A percentile compares a stretch with the other conserved stretches of the same genome.
phyloP scores from a whole-genome alignment of 768 basidiomycete genomes.

The Podaxis pistillaris region DNA sequence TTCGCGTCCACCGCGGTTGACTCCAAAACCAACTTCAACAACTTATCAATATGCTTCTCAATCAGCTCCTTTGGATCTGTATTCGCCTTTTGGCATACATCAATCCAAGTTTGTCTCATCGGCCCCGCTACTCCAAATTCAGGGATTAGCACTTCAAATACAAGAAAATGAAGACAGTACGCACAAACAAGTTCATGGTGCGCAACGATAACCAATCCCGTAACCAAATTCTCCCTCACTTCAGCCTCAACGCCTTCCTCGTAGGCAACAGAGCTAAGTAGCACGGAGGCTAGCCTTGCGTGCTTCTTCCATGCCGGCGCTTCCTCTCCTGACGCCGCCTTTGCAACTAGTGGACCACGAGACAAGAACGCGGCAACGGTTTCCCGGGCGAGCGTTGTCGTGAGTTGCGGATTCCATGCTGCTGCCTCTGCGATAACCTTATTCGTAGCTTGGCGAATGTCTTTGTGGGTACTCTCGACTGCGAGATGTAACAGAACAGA shows the following conservation, averaged over 20 bases:
- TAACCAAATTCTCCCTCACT: constrained; percentile 44
- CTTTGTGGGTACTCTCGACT: constrained; percentile 52
- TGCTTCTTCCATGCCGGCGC: constrained; percentile 45
- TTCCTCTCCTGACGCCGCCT: constrained; percentile 26
- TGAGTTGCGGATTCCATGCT: constrained; percentile 41
- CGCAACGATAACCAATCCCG: constrained; percentile 60
- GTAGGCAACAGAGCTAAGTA: constrained; percentile 52
- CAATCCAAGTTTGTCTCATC: constrained; percentile 75
- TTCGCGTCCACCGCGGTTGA: constrained; percentile 45
- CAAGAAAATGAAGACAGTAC: constrained; percentile 26
- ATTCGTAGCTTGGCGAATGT: constrained; percentile 50
- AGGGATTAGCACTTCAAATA: neutral
- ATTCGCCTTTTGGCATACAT: constrained; percentile 67
- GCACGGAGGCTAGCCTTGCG: constrained; percentile 47
- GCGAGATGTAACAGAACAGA: constrained; percentile 67
- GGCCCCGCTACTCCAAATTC: constrained; percentile 34
- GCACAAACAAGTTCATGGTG: constrained; percentile 70
- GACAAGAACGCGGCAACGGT: constrained; percentile 48
- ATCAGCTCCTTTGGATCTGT: constrained; percentile 68
- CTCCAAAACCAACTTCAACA: constrained; percentile 49
- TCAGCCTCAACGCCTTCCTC: constrained; percentile 38
- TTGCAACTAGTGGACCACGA: constrained; percentile 29
- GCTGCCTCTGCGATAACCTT: constrained; percentile 39
- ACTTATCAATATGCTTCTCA: constrained; percentile 42
- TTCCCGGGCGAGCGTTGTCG: constrained; percentile 57